Evolutionary conservation across 176 grass and related monocot species (phyloP).

Genomic region (Cenchrus americanus): DNA sequence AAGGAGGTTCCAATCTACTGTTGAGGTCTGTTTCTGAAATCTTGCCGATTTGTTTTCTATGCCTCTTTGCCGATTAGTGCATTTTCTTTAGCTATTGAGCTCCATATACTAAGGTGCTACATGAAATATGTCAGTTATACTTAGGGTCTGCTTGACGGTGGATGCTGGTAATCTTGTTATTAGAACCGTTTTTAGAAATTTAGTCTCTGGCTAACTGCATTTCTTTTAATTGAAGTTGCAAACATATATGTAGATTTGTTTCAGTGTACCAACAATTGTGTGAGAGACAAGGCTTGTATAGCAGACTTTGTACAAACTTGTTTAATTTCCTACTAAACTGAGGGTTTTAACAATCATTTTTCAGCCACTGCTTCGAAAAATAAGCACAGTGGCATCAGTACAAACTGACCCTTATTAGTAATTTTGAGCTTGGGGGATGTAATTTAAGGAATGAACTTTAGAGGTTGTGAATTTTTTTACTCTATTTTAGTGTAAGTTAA

Average conservation of each 20-base stretch:
- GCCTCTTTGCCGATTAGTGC: background rate
- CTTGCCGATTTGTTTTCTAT: conserved; percentile 9
- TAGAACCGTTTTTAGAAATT: conserved; percentile 7
- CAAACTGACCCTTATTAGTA: conserved; percentile 4
- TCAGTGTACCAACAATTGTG: background rate
- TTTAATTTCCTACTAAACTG: conserved; percentile 17
- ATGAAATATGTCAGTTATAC: conserved; percentile 12
- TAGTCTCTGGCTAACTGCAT: background rate
- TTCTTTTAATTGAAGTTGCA: conserved; percentile 1
- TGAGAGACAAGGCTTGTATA: background rate
- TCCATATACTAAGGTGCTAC: conserved; percentile 1
- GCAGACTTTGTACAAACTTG: background rate
- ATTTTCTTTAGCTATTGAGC: conserved; percentile 21
- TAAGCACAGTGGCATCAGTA: background rate
- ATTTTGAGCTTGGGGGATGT: conserved; percentile 11
- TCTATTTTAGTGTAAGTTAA: background rate
- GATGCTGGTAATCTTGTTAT: background rate
- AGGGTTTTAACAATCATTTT: background rate
- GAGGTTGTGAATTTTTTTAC: background rate
- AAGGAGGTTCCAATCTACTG: conserved; percentile 68
- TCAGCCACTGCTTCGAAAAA: background rate
- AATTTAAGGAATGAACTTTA: background rate
- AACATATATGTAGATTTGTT: background rate
- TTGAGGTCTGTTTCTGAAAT: conserved; percentile 70
- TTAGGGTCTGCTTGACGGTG: background rate